A percentile compares a stretch with the other conserved stretches of the same genome.
Evolutionary conservation across 2,329 filamentous ascomycete genomes (phyloP).

Genomic region (Arthrobotrys entomopaga): DNA sequence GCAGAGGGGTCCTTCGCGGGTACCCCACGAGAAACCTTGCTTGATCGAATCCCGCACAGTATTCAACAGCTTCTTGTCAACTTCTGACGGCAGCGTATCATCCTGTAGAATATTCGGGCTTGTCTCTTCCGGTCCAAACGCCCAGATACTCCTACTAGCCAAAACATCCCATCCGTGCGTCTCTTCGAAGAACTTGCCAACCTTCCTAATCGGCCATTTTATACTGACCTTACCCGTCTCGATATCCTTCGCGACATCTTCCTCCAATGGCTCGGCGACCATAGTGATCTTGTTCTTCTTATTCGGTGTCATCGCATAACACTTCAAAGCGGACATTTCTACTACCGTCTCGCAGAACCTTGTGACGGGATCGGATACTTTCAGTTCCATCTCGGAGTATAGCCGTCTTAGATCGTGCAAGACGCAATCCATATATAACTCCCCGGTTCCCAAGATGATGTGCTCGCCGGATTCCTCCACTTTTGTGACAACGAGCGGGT

Average conservation of each 20-base stretch:
- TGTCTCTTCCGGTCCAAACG: conserved; percentile 94
- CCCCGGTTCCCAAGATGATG: conserved; percentile 91
- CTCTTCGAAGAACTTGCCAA: conserved; percentile 96
- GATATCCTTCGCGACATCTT: conserved; percentile 93
- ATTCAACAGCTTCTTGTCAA: conserved; percentile 89
- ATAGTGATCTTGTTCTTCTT: conserved; percentile 99
- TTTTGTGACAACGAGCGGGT: conserved; percentile 93
- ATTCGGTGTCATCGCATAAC: conserved; percentile 96
- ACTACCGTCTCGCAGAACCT: conserved; percentile 98
- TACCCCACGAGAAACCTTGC: conserved; percentile 97
- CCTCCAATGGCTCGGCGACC: conserved; percentile 94
- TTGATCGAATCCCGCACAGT: conserved; percentile 90
- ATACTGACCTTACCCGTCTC: conserved; percentile 90
- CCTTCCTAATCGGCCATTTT: conserved; percentile 89
- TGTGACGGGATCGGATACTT: conserved; percentile 96
- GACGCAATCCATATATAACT: conserved; percentile 99
- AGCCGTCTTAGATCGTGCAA: conserved; percentile 89
- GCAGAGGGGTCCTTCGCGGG: conserved; percentile 91
- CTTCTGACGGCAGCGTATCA: conserved; percentile 91
- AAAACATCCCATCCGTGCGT: conserved; percentile 97
- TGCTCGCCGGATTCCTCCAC: conserved; percentile 98
- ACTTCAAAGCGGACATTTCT: conserved; percentile 96
- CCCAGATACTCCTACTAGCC: conserved; percentile 95
- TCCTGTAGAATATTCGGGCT: conserved; percentile 96
- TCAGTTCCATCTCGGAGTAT: conserved; percentile 99